A percentile compares a stretch with the other conserved stretches of the same genome.
Evolutionary conservation across 2,329 filamentous ascomycete genomes (phyloP).

Genomic region (Tolypocladium inflatum): DNA sequence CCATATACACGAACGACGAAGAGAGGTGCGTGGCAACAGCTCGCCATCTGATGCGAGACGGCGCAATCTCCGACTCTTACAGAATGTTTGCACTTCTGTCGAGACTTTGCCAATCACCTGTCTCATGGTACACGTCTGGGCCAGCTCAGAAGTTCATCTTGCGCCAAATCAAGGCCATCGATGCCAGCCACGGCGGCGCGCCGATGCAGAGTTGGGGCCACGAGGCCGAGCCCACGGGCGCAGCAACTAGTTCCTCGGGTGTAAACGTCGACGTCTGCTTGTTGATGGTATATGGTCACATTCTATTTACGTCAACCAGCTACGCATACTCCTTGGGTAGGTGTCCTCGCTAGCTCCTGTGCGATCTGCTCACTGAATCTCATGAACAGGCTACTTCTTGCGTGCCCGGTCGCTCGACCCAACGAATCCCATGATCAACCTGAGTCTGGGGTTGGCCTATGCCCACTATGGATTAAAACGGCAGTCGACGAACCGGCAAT

Average conservation of each 20-base stretch:
- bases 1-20: conserved; percentile 70
- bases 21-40: conserved; percentile 63
- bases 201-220: conserved; percentile 16
- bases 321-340: conserved; percentile 73
- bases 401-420: conserved; percentile 67
- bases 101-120: conserved; percentile 62
- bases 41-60: conserved; percentile 77
- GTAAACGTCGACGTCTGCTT: conserved; percentile 63
- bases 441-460: conserved; percentile 76
- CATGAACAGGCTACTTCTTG: conserved; percentile 63
- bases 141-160: conserved; percentile 85
- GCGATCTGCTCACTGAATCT: neutral
- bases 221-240: conserved; percentile 1
- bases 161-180: conserved; percentile 83
- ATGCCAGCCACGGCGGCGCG: conserved; percentile 46
- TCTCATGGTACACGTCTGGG: conserved; percentile 68
- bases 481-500: conserved; percentile 83
- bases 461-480: conserved; percentile 84
- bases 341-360: conserved; percentile 3
- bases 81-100: conserved; percentile 75
- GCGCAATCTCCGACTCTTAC: conserved; percentile 74
- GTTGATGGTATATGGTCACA: conserved; percentile 82
- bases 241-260: neutral
- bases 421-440: conserved; percentile 65
- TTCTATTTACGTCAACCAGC: conserved; percentile 73